Evolutionary conservation across 495 filamentous ascomycete genomes (phyloP).

Genomic region (Gamarada debralockiae): DNA sequence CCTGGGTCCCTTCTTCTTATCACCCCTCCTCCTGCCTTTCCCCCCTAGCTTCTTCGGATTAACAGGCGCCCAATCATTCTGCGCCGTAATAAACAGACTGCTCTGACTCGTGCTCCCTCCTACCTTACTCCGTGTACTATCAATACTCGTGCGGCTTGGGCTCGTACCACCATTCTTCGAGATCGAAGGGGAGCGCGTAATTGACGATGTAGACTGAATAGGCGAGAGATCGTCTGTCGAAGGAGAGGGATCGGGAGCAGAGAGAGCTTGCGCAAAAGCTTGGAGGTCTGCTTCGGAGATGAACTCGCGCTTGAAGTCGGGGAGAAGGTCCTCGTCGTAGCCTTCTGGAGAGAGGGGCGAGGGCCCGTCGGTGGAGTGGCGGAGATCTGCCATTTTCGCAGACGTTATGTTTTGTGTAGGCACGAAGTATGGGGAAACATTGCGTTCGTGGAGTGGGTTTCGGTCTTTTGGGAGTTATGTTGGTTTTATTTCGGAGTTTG

Average conservation of each 20-base stretch:
- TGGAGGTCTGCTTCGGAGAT: constrained; percentile 52
- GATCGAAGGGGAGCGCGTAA: not conserved
- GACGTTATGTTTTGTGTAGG: not conserved
- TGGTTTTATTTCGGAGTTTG: too few relatives aligned
- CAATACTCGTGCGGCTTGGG: constrained; percentile 4
- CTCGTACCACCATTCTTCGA: not conserved
- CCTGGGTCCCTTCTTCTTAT: constrained; percentile 23
- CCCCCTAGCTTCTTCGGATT: constrained; percentile 27
- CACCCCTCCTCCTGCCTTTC: constrained; percentile 15
- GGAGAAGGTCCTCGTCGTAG: constrained; percentile 23
- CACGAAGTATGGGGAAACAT: not conserved
- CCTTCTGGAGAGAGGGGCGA: constrained; percentile 21
- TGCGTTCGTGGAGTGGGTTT: not conserved
- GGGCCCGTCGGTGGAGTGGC: constrained; percentile 22
- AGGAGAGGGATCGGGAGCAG: constrained; percentile 44
- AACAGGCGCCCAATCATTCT: constrained; percentile 84
- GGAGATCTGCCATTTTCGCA: constrained; percentile 20
- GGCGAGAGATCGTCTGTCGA: constrained; percentile 34
- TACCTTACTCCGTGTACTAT: not conserved
- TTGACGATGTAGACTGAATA: not conserved
- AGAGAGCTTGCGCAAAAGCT: constrained; percentile 55
- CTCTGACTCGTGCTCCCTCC: constrained; percentile 12
- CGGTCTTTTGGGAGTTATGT: not conserved
- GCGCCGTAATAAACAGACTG: constrained; percentile 58
- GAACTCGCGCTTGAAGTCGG: constrained; percentile 62